Conservation (phyloP, 2,329 filamentous ascomycete species). For the Mollisiaceae sp. region DNA sequence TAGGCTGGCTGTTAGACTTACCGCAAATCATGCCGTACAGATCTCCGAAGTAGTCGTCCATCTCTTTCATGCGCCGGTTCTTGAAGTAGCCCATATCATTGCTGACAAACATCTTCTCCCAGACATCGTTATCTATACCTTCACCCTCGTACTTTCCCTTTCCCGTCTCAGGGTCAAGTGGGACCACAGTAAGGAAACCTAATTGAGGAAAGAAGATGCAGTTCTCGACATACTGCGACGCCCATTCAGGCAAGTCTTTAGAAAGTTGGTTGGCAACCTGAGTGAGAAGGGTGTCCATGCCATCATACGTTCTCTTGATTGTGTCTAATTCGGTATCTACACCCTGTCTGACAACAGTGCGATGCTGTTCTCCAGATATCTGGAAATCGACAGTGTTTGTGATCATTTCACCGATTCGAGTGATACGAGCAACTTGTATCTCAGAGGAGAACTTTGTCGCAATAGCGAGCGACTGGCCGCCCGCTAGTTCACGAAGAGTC, state of each 20-base stretch:
- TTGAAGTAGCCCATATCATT: slow-evolving; percentile 83
- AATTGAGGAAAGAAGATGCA: slow-evolving; percentile 92
- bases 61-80: slow-evolving; percentile 76
- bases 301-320: slow-evolving; percentile 78
- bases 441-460: slow-evolving; percentile 62
- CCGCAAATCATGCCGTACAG: slow-evolving; percentile 83
- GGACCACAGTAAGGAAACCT: slow-evolving; percentile 83
- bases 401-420: slow-evolving; percentile 72
- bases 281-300: slow-evolving; percentile 75
- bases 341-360: slow-evolving; percentile 74
- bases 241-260: slow-evolving; percentile 64
- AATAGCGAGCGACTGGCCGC: slow-evolving; percentile 57
- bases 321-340: slow-evolving; percentile 77
- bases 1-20: slow-evolving; percentile 46
- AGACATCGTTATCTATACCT: slow-evolving; percentile 60
- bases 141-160: slow-evolving; percentile 68
- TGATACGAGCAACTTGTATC: slow-evolving; percentile 64
- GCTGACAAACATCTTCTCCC: slow-evolving; percentile 80
- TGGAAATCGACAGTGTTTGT: slow-evolving; percentile 81
- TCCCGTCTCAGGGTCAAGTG: slow-evolving; percentile 62
- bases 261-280: slow-evolving; percentile 69
- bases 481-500: slow-evolving; percentile 60
- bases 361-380: slow-evolving; percentile 67
- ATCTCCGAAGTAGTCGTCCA: slow-evolving; percentile 84
- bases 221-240: slow-evolving; percentile 61